A percentile compares a stretch with the other conserved stretches of the same genome.
Conservation (phyloP, 441 rosid genomes). For the Geranium incanum region DNA sequence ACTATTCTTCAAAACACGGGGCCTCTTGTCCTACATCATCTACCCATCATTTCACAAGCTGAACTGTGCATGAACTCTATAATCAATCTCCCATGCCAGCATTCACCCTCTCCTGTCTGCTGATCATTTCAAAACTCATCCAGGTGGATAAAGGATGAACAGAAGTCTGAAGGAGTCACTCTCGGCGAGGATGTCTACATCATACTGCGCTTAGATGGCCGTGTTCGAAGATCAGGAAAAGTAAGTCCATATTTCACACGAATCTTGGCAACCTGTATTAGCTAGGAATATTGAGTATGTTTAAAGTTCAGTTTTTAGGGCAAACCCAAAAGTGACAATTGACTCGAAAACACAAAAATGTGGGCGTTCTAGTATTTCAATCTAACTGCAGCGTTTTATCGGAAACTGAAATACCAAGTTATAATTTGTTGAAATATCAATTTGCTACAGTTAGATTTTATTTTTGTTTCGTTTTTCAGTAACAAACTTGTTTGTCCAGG, state of each 20-base stretch:
- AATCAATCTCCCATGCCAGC: not conserved
- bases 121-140: constrained; percentile 19
- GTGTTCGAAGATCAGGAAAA: constrained; percentile 85
- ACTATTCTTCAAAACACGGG: not conserved
- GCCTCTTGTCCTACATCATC: not conserved
- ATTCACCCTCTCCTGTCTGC: constrained; percentile 7
- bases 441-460: too few relatives aligned
- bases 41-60: not conserved
- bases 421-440: too few relatives aligned
- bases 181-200: constrained; percentile 84
- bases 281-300: not conserved
- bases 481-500: constrained; percentile 33
- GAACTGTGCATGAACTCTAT: constrained; percentile 1
- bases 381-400: too few relatives aligned
- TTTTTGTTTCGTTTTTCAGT: too few relatives aligned
- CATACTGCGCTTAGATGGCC: constrained; percentile 84
- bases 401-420: too few relatives aligned
- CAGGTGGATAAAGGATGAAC: constrained; percentile 92
- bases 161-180: constrained; percentile 74
- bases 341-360: not conserved
- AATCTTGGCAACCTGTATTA: not conserved
- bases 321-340: too few relatives aligned
- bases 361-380: not conserved
- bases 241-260: constrained; percentile 31
- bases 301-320: not conserved